Percentiles rank a stretch among this genome's conserved stretches.
Conservation (phyloP, 2,329 filamentous ascomycete genomes). For the Calonectria hongkongensis region DNA sequence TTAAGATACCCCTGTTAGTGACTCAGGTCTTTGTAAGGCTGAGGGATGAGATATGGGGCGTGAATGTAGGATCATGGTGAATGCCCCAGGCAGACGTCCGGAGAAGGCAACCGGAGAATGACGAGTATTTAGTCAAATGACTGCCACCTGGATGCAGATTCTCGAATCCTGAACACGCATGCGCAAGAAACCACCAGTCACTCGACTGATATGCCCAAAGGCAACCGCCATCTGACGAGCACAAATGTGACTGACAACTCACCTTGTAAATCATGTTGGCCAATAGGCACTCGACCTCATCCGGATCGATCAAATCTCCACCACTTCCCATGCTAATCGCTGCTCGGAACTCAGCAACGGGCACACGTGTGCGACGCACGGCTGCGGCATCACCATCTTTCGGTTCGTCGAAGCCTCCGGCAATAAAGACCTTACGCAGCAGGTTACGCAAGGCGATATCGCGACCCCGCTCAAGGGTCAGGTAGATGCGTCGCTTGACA, state of each 20-base stretch:
- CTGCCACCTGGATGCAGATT: constrained; percentile 43
- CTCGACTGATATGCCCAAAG: constrained; percentile 18
- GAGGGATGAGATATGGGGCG: constrained; percentile 38
- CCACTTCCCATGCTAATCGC: constrained; percentile 85
- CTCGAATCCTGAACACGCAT: constrained; percentile 24
- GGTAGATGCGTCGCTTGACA: constrained; percentile 93
- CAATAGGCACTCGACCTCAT: constrained; percentile 96
- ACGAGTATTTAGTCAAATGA: constrained; percentile 54
- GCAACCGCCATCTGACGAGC: constrained; percentile 37
- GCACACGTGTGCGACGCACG: constrained; percentile 84
- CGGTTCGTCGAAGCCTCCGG: constrained; percentile 85
- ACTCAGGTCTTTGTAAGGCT: constrained; percentile 56
- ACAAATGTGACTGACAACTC: constrained; percentile 51
- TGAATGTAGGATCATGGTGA: constrained; percentile 43
- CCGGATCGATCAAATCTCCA: constrained; percentile 82
- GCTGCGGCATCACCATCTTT: constrained; percentile 80
- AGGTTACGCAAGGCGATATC: constrained; percentile 95
- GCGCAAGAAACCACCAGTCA: constrained; percentile 10
- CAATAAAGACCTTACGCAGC: constrained; percentile 91
- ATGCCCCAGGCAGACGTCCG: constrained; percentile 50
- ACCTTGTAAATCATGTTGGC: constrained; percentile 99
- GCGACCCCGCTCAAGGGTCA: constrained; percentile 92
- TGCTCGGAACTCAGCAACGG: constrained; percentile 88
- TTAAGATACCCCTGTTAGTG: constrained; percentile 55
- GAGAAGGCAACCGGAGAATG: constrained; percentile 49